phyloP scores from a whole-genome alignment of 148 eudicot genomes.

The Fagopyrum esculentum region DNA sequence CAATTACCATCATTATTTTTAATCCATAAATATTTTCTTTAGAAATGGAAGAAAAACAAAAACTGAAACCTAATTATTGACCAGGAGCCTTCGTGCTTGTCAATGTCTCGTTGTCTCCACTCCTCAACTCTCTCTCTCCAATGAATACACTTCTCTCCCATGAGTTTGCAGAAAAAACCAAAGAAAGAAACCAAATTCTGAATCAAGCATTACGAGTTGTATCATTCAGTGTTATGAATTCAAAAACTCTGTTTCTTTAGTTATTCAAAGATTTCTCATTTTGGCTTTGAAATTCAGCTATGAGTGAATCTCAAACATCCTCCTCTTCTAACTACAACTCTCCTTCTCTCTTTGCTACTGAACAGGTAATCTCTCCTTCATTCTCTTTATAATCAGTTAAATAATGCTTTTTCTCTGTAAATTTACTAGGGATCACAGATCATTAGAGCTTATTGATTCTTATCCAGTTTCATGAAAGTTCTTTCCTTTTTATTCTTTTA shows the following conservation, averaged over 20 bases:
- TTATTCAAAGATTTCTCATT: background rate
- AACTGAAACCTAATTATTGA: slow-evolving; percentile 14
- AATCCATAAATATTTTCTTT: background rate
- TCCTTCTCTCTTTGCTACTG: slow-evolving; percentile 30
- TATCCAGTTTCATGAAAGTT: background rate
- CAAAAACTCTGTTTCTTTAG: background rate
- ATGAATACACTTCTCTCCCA: background rate
- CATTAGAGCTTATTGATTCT: background rate
- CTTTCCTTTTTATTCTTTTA: background rate
- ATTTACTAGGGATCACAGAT: background rate
- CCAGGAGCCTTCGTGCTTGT: slow-evolving; percentile 5
- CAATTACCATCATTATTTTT: background rate
- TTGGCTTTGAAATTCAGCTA: slow-evolving; percentile 9
- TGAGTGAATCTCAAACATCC: slow-evolving; percentile 30
- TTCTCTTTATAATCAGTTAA: background rate
- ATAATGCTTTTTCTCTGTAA: background rate
- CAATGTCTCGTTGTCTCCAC: slow-evolving; percentile 12
- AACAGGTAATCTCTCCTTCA: slow-evolving; percentile 28
- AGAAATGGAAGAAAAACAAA: background rate
- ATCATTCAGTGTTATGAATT: background rate
- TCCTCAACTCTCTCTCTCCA: slow-evolving; percentile 2
- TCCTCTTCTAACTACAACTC: slow-evolving; percentile 36
- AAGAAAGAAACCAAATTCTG: background rate
- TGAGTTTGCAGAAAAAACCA: slow-evolving; percentile 5
- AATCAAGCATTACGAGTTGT: background rate